Evolutionary conservation across 371 early-diverging fungal genomes (phyloP).

Genomic region (Choanephora cucurbitarum): DNA sequence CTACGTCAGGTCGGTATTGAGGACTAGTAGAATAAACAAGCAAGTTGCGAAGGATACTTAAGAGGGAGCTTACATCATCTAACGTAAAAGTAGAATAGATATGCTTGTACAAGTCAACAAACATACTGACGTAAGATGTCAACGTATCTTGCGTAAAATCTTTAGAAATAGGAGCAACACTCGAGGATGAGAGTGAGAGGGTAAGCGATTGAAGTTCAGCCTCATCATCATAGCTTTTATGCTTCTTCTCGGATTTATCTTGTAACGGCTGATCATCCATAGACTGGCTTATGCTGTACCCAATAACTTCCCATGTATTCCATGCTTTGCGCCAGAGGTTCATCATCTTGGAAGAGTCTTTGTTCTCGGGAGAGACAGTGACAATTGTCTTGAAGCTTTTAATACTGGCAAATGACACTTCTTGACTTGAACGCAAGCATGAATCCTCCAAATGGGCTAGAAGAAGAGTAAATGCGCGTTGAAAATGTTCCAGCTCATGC

Average conservation of each 20-base stretch:
- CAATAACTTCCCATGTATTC: constrained; percentile 80
- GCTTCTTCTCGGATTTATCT: neutral
- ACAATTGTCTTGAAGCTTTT: constrained; percentile 66
- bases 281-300: constrained; percentile 51
- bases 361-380: constrained; percentile 44
- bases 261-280: constrained; percentile 3
- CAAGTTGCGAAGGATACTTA: constrained; percentile 59
- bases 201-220: constrained; percentile 38
- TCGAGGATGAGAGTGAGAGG: constrained; percentile 38
- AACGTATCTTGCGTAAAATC: constrained; percentile 81
- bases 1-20: constrained; percentile 57
- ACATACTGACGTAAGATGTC: constrained; percentile 64
- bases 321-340: constrained; percentile 73
- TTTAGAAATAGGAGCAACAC: constrained; percentile 36
- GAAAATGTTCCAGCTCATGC: constrained; percentile 60
- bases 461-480: constrained; percentile 64
- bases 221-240: constrained; percentile 15
- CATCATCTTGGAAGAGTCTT: constrained; percentile 31
- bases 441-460: constrained; percentile 77
- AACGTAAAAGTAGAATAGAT: constrained; percentile 53
- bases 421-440: constrained; percentile 70
- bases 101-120: constrained; percentile 64
- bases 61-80: constrained; percentile 56
- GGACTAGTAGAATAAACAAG: constrained; percentile 59
- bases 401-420: constrained; percentile 77